Percentiles rank a stretch among this genome's conserved stretches.
Conservation (phyloP, 75 land plant species). For the Sequoiadendron giganteum region DNA sequence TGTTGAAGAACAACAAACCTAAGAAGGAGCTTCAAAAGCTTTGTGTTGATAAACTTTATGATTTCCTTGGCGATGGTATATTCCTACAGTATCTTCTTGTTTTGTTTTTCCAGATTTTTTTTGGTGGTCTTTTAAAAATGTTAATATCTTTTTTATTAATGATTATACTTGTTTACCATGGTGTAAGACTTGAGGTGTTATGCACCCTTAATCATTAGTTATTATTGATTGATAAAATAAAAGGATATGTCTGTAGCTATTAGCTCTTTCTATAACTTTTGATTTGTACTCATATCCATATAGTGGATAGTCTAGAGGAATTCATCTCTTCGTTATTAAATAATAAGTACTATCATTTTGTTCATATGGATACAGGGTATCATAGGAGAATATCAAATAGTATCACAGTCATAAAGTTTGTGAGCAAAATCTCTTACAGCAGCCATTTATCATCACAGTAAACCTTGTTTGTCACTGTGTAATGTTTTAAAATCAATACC, state of each 20-base stretch:
- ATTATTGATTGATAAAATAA: background rate
- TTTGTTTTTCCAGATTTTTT: background rate
- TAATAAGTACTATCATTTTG: background rate
- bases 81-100: conserved; percentile 3
- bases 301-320: background rate
- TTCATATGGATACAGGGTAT: no score
- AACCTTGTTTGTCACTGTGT: no score
- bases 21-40: conserved; percentile 54
- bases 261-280: no score
- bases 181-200: background rate
- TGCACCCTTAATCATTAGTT: background rate
- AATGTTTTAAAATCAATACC: no score
- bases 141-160: background rate
- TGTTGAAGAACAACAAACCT: conserved; percentile 67
- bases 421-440: no score
- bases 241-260: background rate
- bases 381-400: no score
- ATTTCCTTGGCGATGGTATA: conserved; percentile 66
- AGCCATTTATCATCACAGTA: no score
- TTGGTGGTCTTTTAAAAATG: background rate
- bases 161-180: background rate
- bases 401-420: no score
- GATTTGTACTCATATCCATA: no score
- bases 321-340: background rate
- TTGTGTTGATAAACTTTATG: conserved; percentile 49